Base-by-base conservation (phyloP, 768 basidiomycete species). In the Tephrocybe sp. region DNA sequence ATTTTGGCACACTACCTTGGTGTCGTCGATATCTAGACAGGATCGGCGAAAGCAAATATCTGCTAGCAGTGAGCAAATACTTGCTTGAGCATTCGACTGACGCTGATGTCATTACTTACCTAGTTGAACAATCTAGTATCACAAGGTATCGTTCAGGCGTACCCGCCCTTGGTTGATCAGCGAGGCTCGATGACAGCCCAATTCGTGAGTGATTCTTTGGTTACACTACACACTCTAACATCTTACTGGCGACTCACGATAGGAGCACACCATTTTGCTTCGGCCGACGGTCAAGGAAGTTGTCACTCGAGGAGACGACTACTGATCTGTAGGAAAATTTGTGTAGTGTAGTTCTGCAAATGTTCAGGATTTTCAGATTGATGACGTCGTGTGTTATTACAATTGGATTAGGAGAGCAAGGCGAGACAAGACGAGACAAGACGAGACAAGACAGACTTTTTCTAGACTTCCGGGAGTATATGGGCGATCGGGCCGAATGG, bases 1-100 rank as follows among this genome's bases (percentile, higher is more conserved):
- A 90, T 68, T 99, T 99, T 65, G 95, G 93, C 24, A 96, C 96
- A 10, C 70, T 98, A 54, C 95, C 97, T 3, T 99, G 91, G 70
- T 98, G 96, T 68, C 82, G 95, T 60, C 79, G 97, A 55, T 99
- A 99, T 68, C 81, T 99, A 17, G 97, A 98, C 63, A 85, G 95
- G 21, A 73, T 77, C 4, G 97, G 97, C 12, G 94, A 98, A 73
- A 92, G 82, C 73, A 93, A 88, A 68, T 96, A 99, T 67, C 73
- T 98, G 17, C 74, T 98, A 34, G 96, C 91, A 51, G 92, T 97
- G 17, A 54, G 53, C 38, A 50, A 53, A 81, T 71, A n/a, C 18
- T 6, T 21, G 45, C 34, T 6, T 48, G 38, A 28, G 23, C 37
- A 28, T 41, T 25, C 18, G 46, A 17, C 30, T 14, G 25, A n/a